Evolutionary conservation across 2,329 filamentous ascomycete genomes (phyloP).

Genomic region (Talaromyces sp.): DNA sequence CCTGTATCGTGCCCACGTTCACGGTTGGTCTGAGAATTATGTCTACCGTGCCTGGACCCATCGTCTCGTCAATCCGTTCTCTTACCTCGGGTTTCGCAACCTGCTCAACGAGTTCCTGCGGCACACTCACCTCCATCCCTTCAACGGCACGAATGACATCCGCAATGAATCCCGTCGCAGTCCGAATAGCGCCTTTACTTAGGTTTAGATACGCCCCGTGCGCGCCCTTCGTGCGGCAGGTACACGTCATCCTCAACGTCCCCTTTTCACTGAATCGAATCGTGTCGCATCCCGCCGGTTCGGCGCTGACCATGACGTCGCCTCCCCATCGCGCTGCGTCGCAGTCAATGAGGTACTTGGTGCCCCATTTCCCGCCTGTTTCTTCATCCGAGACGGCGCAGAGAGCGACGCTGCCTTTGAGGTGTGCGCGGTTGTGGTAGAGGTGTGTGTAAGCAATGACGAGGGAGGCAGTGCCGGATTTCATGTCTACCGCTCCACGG

Average conservation of each 20-base stretch:
- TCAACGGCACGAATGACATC: constrained; percentile 21
- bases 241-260: constrained; percentile 39
- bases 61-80: neutral
- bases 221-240: constrained; percentile 31
- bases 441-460: constrained; percentile 40
- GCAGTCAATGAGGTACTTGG: constrained; percentile 33
- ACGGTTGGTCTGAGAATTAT: constrained; percentile 38
- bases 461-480: constrained; percentile 41
- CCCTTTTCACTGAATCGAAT: constrained; percentile 45
- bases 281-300: constrained; percentile 38
- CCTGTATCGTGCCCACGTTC: constrained; percentile 42
- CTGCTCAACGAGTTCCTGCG: neutral
- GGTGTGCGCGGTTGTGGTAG: constrained; percentile 19
- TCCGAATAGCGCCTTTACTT: constrained; percentile 37
- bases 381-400: constrained; percentile 42
- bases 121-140: neutral
- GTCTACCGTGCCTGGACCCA: constrained; percentile 37
- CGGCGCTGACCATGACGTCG: constrained; percentile 39
- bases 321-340: constrained; percentile 34
- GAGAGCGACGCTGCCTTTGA: constrained; percentile 27
- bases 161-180: constrained; percentile 32
- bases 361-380: constrained; percentile 37
- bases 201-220: constrained; percentile 43
- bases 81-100: neutral
- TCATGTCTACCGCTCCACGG: constrained; percentile 44